A percentile compares a stretch with the other conserved stretches of the same genome.
phyloP scores from a whole-genome alignment of 192 early-diverging fungal genomes.

The Gryganskiella cystojenkinii region DNA sequence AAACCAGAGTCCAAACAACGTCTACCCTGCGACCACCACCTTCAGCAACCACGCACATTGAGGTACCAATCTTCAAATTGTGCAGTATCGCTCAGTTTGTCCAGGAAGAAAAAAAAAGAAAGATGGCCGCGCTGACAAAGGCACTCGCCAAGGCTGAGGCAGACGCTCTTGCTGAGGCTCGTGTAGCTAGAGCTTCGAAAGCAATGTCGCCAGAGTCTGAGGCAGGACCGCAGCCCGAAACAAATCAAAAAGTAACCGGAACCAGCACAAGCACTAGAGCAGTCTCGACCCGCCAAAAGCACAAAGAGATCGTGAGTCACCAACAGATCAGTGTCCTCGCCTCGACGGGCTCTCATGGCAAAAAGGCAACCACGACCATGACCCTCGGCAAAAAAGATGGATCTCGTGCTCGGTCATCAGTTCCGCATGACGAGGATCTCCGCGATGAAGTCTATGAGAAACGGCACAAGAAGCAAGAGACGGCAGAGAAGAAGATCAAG shows the following conservation, averaged over 20 bases:
- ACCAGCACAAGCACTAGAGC: conserved; percentile 6
- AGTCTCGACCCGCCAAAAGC: conserved; percentile 42
- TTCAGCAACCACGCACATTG: conserved; percentile 29
- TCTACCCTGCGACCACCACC: conserved; percentile 4
- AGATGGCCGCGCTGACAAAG: conserved; percentile 33
- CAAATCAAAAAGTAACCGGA: too few species aligned
- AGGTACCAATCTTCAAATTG: conserved; percentile 45
- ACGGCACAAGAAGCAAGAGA: conserved; percentile 63
- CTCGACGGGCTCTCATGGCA: conserved; percentile 7
- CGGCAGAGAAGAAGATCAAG: conserved; percentile 66
- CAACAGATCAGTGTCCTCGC: conserved; percentile 33
- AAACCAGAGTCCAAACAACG: neutral
- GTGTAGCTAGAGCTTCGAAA: too few species aligned
- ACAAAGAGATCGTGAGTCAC: conserved; percentile 30
- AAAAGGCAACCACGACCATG: conserved; percentile 23
- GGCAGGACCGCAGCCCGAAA: too few species aligned
- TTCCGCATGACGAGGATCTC: conserved; percentile 29
- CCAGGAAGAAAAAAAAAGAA: conserved; percentile 48
- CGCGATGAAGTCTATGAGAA: conserved; percentile 59
- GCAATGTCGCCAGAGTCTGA: neutral
- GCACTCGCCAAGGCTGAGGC: conserved; percentile 46
- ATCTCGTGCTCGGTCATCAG: neutral
- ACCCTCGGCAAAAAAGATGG: conserved; percentile 33
- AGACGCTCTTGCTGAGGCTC: conserved; percentile 14
- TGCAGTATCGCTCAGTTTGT: conserved; percentile 39